A percentile compares a stretch with the other conserved stretches of the same genome.
phyloP scores from a whole-genome alignment of 164 flowering plant species.

The Warburgia ugandensis region DNA sequence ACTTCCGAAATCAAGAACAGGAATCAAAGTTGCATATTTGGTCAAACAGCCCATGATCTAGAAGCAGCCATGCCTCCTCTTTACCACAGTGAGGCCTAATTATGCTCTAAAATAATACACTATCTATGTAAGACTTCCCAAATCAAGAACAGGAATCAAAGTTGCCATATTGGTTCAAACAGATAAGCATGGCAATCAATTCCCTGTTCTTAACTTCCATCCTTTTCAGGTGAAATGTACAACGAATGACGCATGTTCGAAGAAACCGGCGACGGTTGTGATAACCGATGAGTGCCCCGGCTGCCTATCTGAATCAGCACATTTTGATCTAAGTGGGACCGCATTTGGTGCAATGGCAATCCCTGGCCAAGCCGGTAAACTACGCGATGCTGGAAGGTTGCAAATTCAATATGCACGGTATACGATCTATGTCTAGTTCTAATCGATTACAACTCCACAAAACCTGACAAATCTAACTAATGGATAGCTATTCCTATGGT shows the following conservation, averaged over 20 bases:
- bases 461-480: background rate
- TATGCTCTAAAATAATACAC: no score
- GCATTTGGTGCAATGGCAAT: slow-evolving; percentile 74
- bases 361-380: slow-evolving; percentile 32
- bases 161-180: no score
- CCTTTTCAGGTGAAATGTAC: slow-evolving; percentile 54
- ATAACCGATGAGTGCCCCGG: slow-evolving; percentile 59
- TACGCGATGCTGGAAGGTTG: slow-evolving; percentile 51
- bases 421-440: background rate
- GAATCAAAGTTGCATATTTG: no score
- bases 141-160: no score
- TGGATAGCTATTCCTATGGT: background rate
- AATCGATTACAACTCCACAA: background rate
- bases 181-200: no score
- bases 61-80: no score
- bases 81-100: no score
- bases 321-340: slow-evolving; percentile 73
- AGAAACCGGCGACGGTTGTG: slow-evolving; percentile 42
- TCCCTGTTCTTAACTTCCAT: no score
- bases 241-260: slow-evolving; percentile 32
- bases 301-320: slow-evolving; percentile 26
- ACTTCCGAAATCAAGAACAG: no score
- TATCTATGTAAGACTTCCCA: no score
- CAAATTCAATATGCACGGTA: slow-evolving; percentile 26
- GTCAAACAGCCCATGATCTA: no score